A percentile compares a stretch with the other conserved stretches of the same genome.
Evolutionary conservation across 306 rosid genomes (phyloP).

Genomic region (Prunus fruticosa): DNA sequence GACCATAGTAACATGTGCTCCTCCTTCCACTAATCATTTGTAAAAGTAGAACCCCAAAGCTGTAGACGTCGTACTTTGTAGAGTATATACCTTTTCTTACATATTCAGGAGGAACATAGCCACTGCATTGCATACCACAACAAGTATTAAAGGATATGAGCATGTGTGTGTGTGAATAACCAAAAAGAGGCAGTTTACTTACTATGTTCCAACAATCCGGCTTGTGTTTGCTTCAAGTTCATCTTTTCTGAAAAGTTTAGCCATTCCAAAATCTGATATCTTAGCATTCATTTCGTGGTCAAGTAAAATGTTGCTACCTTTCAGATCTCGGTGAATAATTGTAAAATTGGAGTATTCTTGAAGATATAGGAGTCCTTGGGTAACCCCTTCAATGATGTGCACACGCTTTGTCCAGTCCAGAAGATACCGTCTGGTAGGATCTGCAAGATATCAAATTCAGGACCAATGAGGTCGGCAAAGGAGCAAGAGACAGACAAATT

Average conservation of each 20-base stretch:
- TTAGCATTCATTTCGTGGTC: constrained; percentile 55
- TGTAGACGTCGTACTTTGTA: constrained; percentile 44
- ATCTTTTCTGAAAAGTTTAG: constrained; percentile 52
- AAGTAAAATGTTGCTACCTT: constrained; percentile 55
- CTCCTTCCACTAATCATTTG: constrained; percentile 69
- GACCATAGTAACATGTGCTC: constrained; percentile 40
- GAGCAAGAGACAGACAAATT: not conserved
- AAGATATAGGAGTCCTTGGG: constrained; percentile 74
- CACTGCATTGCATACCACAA: constrained; percentile 31
- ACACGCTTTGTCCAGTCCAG: constrained; percentile 52
- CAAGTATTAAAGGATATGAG: not conserved
- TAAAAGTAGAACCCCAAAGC: constrained; percentile 45
- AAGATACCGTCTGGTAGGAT: constrained; percentile 27
- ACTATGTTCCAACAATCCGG: constrained; percentile 62
- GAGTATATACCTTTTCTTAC: constrained; percentile 57
- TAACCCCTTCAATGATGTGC: constrained; percentile 60
- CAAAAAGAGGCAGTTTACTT: constrained; percentile 19
- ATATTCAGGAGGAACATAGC: constrained; percentile 64
- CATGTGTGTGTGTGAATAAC: not conserved
- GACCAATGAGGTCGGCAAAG: constrained; percentile 4
- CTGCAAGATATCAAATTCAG: constrained; percentile 34
- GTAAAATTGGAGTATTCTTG: constrained; percentile 74
- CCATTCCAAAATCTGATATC: constrained; percentile 74
- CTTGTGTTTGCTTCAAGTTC: constrained; percentile 60
- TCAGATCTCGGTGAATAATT: constrained; percentile 63